Conservation (phyloP, 1,284 basidiomycete species). For the Irpex sp. region DNA sequence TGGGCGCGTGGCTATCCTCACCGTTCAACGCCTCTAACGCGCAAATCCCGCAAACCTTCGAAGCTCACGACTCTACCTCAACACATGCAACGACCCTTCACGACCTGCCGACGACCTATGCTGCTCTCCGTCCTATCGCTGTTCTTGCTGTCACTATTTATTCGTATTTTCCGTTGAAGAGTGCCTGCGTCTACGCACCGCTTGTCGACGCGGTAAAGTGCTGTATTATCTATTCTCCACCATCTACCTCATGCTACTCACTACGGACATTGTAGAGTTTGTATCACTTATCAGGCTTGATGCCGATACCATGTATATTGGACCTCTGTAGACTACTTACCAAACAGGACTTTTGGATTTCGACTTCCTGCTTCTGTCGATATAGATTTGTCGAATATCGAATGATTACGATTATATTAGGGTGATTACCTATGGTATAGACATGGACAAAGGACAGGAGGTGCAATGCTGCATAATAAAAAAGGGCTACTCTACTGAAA, state of each 20-base stretch:
- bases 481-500: no score
- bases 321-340: neutral
- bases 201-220: neutral
- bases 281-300: neutral
- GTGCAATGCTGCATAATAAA: no score
- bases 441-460: no score
- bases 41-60: neutral
- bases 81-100: neutral
- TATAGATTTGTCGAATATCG: no score
- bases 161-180: neutral
- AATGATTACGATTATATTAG: no score
- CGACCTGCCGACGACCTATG: neutral
- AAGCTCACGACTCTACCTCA: neutral
- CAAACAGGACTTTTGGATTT: no score
- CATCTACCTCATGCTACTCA: neutral
- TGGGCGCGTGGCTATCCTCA: slow-evolving; percentile 73
- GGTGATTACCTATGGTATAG: no score
- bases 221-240: neutral
- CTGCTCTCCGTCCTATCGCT: neutral
- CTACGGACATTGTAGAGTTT: neutral
- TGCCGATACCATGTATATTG: neutral
- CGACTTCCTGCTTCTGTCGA: no score
- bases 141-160: neutral
- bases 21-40: slow-evolving; percentile 46
- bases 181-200: neutral